phyloP scores from a whole-genome alignment of 2,329 filamentous ascomycete species.

The Pestalotiopsis sp. region DNA sequence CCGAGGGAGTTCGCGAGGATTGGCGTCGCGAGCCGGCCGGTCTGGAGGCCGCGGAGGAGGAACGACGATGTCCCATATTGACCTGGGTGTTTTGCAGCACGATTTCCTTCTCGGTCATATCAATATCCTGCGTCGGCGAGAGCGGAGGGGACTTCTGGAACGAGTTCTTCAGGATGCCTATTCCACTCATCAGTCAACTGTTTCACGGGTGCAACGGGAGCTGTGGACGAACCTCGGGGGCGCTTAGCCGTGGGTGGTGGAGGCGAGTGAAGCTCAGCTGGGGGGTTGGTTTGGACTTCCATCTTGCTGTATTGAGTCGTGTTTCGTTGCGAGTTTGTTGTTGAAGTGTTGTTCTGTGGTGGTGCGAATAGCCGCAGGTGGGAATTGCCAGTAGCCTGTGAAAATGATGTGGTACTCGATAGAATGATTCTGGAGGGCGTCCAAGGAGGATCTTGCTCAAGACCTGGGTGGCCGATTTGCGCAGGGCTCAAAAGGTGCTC shows the following conservation, averaged over 20 bases:
- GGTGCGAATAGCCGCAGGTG: background rate
- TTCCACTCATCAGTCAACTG: background rate
- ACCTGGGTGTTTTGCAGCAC: slow-evolving; percentile 92
- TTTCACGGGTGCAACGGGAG: background rate
- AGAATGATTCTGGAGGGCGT: background rate
- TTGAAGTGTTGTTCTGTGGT: background rate
- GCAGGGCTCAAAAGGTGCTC: background rate
- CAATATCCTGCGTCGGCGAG: slow-evolving; percentile 50
- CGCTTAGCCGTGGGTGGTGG: slow-evolving; percentile 25
- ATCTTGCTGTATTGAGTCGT: slow-evolving; percentile 21
- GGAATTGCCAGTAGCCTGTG: background rate
- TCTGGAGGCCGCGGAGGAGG: slow-evolving; percentile 72
- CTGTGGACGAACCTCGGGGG: slow-evolving; percentile 27
- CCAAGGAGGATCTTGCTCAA: background rate
- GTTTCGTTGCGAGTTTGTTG: background rate
- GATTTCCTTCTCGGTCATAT: slow-evolving; percentile 79
- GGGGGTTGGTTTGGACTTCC: slow-evolving; percentile 31
- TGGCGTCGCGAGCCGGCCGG: slow-evolving; percentile 70
- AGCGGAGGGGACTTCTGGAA: slow-evolving; percentile 64
- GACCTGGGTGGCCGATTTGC: background rate
- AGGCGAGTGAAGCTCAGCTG: slow-evolving; percentile 24
- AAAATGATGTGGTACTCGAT: background rate
- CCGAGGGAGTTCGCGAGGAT: slow-evolving; percentile 55
- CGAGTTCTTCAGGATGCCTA: slow-evolving; percentile 94
- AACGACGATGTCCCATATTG: slow-evolving; percentile 88